Conservation (phyloP, 129 eudicot genomes). For the Centella asiatica region DNA sequence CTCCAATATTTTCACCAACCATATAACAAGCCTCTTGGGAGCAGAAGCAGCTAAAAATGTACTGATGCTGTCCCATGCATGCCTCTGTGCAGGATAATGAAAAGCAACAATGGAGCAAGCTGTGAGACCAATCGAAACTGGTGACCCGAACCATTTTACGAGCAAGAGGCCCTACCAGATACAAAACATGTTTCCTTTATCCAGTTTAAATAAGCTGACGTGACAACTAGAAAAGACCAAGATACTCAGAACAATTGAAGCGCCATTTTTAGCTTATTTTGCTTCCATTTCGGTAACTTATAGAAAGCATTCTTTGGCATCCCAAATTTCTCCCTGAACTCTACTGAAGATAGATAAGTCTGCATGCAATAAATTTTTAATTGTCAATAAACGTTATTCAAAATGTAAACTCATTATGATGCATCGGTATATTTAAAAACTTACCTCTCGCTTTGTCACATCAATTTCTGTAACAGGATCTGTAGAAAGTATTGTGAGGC, state of each 20-base stretch:
- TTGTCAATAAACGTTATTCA: neutral
- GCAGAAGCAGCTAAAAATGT: slow-evolving; percentile 88
- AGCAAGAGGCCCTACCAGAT: slow-evolving; percentile 26
- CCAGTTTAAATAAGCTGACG: slow-evolving; percentile 23
- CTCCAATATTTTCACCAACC: slow-evolving; percentile 29
- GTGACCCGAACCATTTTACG: neutral
- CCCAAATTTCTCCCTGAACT: slow-evolving; percentile 89
- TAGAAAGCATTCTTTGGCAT: slow-evolving; percentile 72
- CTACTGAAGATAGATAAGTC: slow-evolving; percentile 82
- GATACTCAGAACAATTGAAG: slow-evolving; percentile 56
- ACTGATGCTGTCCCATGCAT: slow-evolving; percentile 56
- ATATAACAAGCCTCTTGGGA: slow-evolving; percentile 48
- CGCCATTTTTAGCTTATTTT: slow-evolving; percentile 82
- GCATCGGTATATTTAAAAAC: neutral
- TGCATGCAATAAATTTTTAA: slow-evolving; percentile 15
- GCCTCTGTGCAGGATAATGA: slow-evolving; percentile 20
- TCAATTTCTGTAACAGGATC: slow-evolving; percentile 77
- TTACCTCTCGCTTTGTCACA: slow-evolving; percentile 90
- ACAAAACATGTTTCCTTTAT: slow-evolving; percentile 2
- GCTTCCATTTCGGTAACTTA: slow-evolving; percentile 96
- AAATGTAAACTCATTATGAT: neutral
- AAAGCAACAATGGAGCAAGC: slow-evolving; percentile 4
- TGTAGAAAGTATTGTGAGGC: slow-evolving; percentile 48
- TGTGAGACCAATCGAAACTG: slow-evolving; percentile 7
- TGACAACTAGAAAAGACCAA: neutral